phyloP scores from a whole-genome alignment of 345 rosid species.

The Salix arbutifolia region DNA sequence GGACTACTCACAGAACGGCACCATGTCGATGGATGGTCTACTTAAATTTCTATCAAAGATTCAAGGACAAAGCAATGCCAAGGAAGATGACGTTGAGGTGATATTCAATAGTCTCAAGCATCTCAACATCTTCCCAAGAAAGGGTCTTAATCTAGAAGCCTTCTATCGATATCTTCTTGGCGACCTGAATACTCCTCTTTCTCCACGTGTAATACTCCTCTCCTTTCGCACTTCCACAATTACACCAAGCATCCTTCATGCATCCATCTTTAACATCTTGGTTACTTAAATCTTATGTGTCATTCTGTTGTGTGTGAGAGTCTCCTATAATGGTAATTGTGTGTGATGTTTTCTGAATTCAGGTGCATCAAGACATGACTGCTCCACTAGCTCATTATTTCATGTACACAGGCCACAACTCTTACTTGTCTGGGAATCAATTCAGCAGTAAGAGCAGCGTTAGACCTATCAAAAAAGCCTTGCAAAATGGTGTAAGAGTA shows the following conservation, averaged over 20 bases:
- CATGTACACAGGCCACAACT: constrained; percentile 82
- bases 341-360: not conserved
- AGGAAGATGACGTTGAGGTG: constrained; percentile 40
- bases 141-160: constrained; percentile 42
- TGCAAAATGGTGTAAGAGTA: constrained; percentile 59
- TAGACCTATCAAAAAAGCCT: constrained; percentile 55
- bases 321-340: too few species aligned
- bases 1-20: constrained; percentile 34
- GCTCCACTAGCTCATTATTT: constrained; percentile 73
- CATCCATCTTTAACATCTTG: too few species aligned
- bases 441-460: constrained; percentile 54
- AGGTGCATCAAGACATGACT: constrained; percentile 72
- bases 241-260: not conserved
- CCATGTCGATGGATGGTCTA: constrained; percentile 37
- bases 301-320: too few species aligned
- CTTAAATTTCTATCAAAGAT: constrained; percentile 16
- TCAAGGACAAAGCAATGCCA: constrained; percentile 30
- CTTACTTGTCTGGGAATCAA: constrained; percentile 85
- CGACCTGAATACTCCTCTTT: constrained; percentile 35
- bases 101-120: constrained; percentile 50
- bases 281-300: too few species aligned
- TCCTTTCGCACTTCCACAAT: not conserved
- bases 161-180: constrained; percentile 55
- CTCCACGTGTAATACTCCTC: constrained; percentile 3
- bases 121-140: constrained; percentile 46